Conservation (phyloP, 2,329 filamentous ascomycete species). For the Exophiala sp. region DNA sequence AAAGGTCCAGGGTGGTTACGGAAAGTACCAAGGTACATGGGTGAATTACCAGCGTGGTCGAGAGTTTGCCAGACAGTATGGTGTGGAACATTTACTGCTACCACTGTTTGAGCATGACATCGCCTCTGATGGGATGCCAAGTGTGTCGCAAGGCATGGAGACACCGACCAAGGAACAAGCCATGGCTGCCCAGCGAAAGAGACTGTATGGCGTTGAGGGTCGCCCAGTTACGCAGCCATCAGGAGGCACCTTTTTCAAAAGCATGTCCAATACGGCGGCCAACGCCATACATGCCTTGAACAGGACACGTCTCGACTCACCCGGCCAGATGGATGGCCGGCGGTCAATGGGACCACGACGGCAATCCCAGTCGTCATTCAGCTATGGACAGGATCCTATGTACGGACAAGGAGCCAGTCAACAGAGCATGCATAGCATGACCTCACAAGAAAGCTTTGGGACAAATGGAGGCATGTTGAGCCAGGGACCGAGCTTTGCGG, state of each 20-base stretch:
- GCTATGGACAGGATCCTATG: conserved; percentile 57
- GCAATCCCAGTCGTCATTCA: conserved; percentile 61
- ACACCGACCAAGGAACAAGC: conserved; percentile 98
- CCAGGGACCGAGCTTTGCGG: conserved; percentile 45
- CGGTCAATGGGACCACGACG: conserved; percentile 65
- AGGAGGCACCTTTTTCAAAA: conserved; percentile 91
- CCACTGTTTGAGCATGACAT: conserved; percentile 48
- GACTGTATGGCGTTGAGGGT: conserved; percentile 77
- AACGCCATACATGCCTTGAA: conserved; percentile 93
- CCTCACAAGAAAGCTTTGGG: conserved; percentile 66
- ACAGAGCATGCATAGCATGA: conserved; percentile 64
- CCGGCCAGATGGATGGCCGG: conserved; percentile 60
- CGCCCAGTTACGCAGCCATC: conserved; percentile 56
- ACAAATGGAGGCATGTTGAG: conserved; percentile 50
- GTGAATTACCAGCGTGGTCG: conserved; percentile 88
- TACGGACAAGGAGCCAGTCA: conserved; percentile 66
- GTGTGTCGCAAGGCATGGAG: conserved; percentile 69
- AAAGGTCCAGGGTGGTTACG: conserved; percentile 96
- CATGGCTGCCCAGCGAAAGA: conserved; percentile 90
- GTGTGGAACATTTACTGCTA: conserved; percentile 45
- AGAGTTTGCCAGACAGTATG: conserved; percentile 77
- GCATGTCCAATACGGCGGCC: conserved; percentile 87
- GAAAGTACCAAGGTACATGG: conserved; percentile 99
- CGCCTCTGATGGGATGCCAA: conserved; percentile 49
- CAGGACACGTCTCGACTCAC: conserved; percentile 90